Percentiles rank a stretch among this genome's conserved stretches.
Conservation (phyloP, 2,329 filamentous ascomycete species). For the Aureobasidium sp. region DNA sequence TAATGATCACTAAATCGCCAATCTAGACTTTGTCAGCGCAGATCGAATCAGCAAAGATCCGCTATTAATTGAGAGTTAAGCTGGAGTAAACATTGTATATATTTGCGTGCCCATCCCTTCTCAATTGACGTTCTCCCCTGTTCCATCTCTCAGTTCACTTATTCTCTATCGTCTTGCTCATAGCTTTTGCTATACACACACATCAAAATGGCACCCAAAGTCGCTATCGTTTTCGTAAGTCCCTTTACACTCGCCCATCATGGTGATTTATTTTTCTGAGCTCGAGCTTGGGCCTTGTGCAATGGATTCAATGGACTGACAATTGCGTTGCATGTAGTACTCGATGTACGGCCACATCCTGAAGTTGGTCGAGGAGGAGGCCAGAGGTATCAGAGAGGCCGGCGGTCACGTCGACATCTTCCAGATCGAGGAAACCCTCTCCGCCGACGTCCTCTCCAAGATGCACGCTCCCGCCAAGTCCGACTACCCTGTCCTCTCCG, state of each 20-base stretch:
- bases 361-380: constrained; percentile 79
- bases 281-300: constrained; percentile 4
- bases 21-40: constrained; percentile 7
- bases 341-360: constrained; percentile 90
- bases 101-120: background rate
- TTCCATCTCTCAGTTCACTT: background rate
- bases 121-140: background rate
- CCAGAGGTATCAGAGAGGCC: constrained; percentile 78
- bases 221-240: constrained; percentile 77
- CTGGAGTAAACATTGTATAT: constrained; percentile 6
- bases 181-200: background rate
- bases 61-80: background rate
- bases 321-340: constrained; percentile 49
- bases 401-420: constrained; percentile 75
- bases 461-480: constrained; percentile 78
- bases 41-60: background rate
- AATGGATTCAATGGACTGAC: constrained; percentile 1
- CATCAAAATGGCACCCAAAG: constrained; percentile 21
- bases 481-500: constrained; percentile 2
- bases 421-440: constrained; percentile 84
- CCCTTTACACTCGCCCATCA: constrained; percentile 2
- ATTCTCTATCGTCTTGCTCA: background rate
- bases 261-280: background rate
- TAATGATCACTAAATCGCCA: constrained; percentile 3
- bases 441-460: constrained; percentile 73